Evolutionary conservation across 768 basidiomycete genomes (phyloP), one percentile per base, ranked within the genome.

Genomic region (Austroboletus eburneus): DNA sequence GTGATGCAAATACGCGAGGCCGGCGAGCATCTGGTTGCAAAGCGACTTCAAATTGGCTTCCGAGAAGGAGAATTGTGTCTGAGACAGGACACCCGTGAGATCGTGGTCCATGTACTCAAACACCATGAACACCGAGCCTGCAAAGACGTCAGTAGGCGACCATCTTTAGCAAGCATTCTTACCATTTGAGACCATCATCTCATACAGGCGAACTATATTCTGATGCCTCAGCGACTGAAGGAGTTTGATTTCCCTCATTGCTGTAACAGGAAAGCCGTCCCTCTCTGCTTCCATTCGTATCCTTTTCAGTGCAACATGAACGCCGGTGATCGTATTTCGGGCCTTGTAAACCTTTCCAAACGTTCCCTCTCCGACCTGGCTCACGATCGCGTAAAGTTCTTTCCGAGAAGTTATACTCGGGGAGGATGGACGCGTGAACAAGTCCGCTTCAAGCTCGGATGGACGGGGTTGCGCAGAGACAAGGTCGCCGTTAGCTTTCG

Each of bases 51-150:
- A 74, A 66, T 99, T 87, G 18, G 88, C 91, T 18, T 83, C 78
- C 0, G 80, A 77, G 63, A 99, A 97, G 32, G 63, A 73, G 57
- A 97, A 89, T 59, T 91, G 86, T 1, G 80, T 87, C 69, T 97
- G 94, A 3, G 91, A 89, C 22, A 99, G 75, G 42, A 98, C 77
- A 4, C 96, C 96, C 2, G 94, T 97, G 44, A 99, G 73, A 63
- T 99, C 96, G 63, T 98, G 95, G 58, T 99, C 93, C 90, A 96
- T 90, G 67, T 99, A 99, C 66, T 98, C 94, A 59, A 98, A 92
- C 32, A 99, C 95, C 96, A 99, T 99, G 69, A 91, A 95, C 34
- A 96, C 94, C 39, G 87, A 85, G 48, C 92, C 95, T 97, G 57
- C 5, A 16, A 40, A 45, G 49, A 10, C 9, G 25, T 63, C 29